Evolutionary conservation across 148 eudicot species (phyloP), one percentile per base, ranked within the genome.

Genomic region (Chenopodium berlandieri): DNA sequence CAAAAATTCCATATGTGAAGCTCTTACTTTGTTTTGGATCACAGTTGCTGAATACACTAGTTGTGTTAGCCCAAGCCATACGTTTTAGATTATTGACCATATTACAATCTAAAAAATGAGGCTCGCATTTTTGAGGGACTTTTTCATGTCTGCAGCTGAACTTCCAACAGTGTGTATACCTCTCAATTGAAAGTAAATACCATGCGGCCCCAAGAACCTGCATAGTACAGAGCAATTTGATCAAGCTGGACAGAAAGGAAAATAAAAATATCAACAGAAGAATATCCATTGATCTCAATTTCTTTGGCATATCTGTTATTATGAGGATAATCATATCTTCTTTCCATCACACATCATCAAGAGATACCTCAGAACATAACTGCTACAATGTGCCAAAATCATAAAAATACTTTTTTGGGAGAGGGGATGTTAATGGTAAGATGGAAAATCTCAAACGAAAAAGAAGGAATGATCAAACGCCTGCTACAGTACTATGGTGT

Each of bases 161-260:
- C 90, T 96, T 96, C 99, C 97, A 96, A 84, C 99, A 96, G 56
- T 93, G 91, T 20, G 90, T 86, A 81, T 92, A 89, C 47, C 97
- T 91, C 67, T 96, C 99, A 83, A 96, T 86, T 46, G 99, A 96
- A 71, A 91, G 85, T 77, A 94, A 84, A 85, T 96, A 96, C 99
- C 99, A 96, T 71, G 98, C 86, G 73, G 99, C 99, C 77, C 99
- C 99, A 77, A 94, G 80, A 50, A 96, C 97, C 99, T 94, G 84
- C n/a, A 37, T 23, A 46, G 68, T 67, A 72, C 30, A 63, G 20
- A 31, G 64, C 50, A 70, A 75, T 76, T 80, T 14, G 19, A 80
- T 34, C 32, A 30, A 31, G 34, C 46, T 1, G 14, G 16, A 50
- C 20, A 79, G 31, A 47, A 56, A 44, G 17, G n/a, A 60, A 16